phyloP scores from a whole-genome alignment of 2,329 filamentous ascomycete species.

The Aspergillus sp. region DNA sequence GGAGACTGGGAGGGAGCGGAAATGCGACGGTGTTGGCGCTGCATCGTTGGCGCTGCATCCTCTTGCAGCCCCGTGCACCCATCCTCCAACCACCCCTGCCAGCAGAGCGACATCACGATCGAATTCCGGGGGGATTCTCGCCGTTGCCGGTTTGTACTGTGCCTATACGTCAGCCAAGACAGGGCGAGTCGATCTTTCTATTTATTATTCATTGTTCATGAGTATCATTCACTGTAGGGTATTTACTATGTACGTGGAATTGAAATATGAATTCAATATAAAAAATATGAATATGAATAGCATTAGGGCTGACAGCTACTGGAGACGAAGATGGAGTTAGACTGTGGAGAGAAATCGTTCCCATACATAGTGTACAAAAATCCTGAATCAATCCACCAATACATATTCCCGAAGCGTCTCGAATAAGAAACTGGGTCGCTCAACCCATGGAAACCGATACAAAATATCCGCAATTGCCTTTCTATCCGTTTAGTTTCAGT shows the following conservation, averaged over 20 bases:
- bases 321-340: no score
- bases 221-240: background rate
- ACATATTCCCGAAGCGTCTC: no score
- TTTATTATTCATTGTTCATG: background rate
- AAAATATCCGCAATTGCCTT: no score
- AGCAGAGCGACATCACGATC: slow-evolving; percentile 6
- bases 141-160: slow-evolving; percentile 13
- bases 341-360: no score
- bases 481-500: no score
- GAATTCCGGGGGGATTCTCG: slow-evolving; percentile 29
- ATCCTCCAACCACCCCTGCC: background rate
- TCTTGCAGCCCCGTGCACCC: slow-evolving; percentile 18
- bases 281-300: slow-evolving; percentile 1
- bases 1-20: no score
- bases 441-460: no score
- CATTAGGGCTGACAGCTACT: background rate
- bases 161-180: slow-evolving; percentile 25
- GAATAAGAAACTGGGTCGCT: no score
- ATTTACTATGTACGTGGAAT: background rate
- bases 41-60: slow-evolving; percentile 17
- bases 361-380: no score
- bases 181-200: no score
- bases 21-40: background rate
- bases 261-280: background rate
- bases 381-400: no score